Evolutionary conservation across 2,329 filamentous ascomycete genomes (phyloP).

Genomic region (Sphaerulina musiva): DNA sequence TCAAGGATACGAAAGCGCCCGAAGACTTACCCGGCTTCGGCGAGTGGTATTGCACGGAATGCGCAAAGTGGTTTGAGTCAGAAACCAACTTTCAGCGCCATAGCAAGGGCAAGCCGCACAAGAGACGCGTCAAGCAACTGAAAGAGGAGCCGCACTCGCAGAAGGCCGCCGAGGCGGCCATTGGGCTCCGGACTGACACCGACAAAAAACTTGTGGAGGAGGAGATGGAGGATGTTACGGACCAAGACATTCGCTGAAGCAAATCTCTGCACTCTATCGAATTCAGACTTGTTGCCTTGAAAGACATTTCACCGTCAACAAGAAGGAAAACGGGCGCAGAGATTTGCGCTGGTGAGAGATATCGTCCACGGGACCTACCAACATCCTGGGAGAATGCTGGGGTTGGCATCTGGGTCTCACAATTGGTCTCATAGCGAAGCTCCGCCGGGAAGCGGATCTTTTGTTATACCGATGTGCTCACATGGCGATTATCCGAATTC

Average conservation of each 20-base stretch:
- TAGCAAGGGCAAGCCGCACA: conserved; percentile 83
- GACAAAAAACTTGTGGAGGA: conserved; percentile 35
- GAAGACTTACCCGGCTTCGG: conserved; percentile 88
- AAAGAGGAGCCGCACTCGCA: conserved; percentile 81
- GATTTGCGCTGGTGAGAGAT: no score
- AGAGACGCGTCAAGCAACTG: conserved; percentile 78
- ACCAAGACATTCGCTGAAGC: conserved; percentile 20
- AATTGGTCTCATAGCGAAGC: no score
- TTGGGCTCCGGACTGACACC: conserved; percentile 67
- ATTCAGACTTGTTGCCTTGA: no score
- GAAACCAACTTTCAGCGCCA: conserved; percentile 70
- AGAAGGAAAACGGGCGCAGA: no score
- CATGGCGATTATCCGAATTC: no score
- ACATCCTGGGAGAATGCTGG: no score
- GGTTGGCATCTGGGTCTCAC: no score
- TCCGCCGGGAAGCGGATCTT: no score
- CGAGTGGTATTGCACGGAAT: conserved; percentile 81
- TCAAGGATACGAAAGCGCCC: conserved; percentile 67
- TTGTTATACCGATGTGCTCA: no score
- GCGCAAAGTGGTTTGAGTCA: conserved; percentile 92
- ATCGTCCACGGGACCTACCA: no score
- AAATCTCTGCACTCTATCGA: not conserved
- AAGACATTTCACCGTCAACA: no score
- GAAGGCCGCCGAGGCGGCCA: conserved; percentile 74
- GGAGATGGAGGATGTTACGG: conserved; percentile 27